Conservation (phyloP, 129 eudicot species). For the Flaveria linearis region DNA sequence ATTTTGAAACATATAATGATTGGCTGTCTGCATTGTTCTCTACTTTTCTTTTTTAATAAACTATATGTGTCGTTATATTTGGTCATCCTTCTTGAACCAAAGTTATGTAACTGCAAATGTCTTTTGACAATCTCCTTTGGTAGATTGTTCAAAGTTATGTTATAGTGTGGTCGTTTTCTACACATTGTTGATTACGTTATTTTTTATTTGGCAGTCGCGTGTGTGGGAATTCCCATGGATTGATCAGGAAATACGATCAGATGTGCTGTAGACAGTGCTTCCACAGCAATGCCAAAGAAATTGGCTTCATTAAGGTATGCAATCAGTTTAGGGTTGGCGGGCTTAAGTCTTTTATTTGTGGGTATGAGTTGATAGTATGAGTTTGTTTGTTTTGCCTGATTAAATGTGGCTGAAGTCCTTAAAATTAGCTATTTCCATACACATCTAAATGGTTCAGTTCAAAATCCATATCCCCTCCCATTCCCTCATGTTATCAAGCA, state of each 20-base stretch:
- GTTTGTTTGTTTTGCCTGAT: no score
- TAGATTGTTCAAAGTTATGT: not conserved
- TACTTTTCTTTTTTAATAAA: not conserved
- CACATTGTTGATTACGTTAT: not conserved
- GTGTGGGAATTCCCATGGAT: constrained; percentile 56
- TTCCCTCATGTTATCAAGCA: not conserved
- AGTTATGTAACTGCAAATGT: not conserved
- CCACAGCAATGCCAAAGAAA: constrained; percentile 70
- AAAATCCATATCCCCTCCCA: not conserved
- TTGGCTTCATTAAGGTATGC: constrained; percentile 66
- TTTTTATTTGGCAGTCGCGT: constrained; percentile 47
- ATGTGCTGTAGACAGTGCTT: constrained; percentile 80
- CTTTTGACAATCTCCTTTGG: not conserved
- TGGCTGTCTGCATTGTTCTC: not conserved
- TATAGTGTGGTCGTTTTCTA: not conserved
- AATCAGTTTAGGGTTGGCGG: no score
- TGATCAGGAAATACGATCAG: constrained; percentile 57
- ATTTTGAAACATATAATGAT: not conserved
- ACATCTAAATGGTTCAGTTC: not conserved
- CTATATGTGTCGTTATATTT: not conserved
- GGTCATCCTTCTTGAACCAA: not conserved
- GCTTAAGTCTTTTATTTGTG: no score
- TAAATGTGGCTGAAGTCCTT: no score
- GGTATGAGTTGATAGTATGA: not conserved
- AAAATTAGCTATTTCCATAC: no score